Evolutionary conservation across 1,284 basidiomycete genomes (phyloP), one percentile per base, ranked within the genome.

Genomic region (Marasmius fiardii): DNA sequence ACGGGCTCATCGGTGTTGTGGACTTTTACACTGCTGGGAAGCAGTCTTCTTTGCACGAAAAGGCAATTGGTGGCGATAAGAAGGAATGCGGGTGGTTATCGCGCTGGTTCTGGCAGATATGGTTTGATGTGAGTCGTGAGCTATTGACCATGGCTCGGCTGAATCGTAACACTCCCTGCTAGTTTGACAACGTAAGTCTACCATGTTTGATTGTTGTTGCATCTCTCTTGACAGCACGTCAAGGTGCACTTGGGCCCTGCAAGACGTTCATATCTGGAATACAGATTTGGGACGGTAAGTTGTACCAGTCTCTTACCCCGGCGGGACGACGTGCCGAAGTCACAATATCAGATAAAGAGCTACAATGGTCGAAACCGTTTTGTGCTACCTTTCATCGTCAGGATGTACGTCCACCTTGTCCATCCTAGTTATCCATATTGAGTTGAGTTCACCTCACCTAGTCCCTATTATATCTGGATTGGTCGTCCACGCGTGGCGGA

Each of bases 101-200:
- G 39, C 80, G 89, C 11, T 87, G 87, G 85, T 93, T 93, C 74
- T 93, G 88, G 88, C 84, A 86, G 62, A 85, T 85, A 48, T 88
- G 86, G 89, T 92, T 92, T 68, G 85, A 88, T 67, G 85, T 91
- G 53, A 78, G 85, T 57, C 35, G 35, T n/a, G n/a, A n/a, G 12
- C 35, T 67, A 16, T 28, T 56, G 24, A 34, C 12, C 10, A n/a
- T 31, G 5, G 43, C 21, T 18, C 33, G 35, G 21, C 33, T 21
- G 12, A 26, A 31, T 52, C 23, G 31, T 51, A 24, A 14, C 34
- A 31, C 26, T 52, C 11, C 53, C 24, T 6, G 16, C 47, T 47
- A 47, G 44, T 47, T 47, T 47, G 44, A 47, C 23, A 47, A 47
- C 7, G 44, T 47, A 26, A 21, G 44, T 26, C 16, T 14, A 16